A percentile compares a stretch with the other conserved stretches of the same genome.
These are phyloP conservation scores for Trichomonas tenax DNA, from an alignment of 208 protist species.

Conservation along the genomic window DNA sequence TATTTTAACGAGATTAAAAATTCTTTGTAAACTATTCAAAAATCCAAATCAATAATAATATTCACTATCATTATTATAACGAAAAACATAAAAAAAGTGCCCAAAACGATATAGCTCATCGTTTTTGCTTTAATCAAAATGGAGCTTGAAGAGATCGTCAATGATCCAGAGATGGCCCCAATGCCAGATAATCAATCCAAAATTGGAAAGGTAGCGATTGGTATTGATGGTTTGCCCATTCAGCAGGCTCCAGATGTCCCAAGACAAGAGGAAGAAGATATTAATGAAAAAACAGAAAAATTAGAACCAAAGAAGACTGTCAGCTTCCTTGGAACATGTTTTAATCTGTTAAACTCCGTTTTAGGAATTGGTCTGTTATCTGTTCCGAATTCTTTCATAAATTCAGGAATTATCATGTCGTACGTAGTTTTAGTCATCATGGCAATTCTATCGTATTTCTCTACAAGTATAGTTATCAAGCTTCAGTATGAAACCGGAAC, in stretches of 20 bases:
- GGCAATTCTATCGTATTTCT: not conserved
- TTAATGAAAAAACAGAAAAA: not conserved
- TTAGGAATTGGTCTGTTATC: not conserved
- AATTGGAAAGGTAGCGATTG: not conserved
- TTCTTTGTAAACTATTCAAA: no score
- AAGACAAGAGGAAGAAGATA: not conserved
- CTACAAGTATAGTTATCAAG: not conserved
- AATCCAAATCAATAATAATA: no score
- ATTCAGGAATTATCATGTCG: not conserved
- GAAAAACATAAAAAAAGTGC: no score
- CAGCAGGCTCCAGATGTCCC: not conserved
- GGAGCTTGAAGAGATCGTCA: not conserved
- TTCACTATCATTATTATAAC: no score
- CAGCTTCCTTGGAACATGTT: not conserved
- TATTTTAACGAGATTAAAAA: no score
- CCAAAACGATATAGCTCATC: no score
- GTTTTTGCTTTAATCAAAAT: not conserved
- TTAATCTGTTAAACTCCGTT: not conserved
- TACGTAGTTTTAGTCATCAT: not conserved
- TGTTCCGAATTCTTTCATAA: slow-evolving; percentile 3
- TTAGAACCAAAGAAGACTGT: not conserved
- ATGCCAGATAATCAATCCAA: not conserved
- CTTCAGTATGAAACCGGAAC: not conserved
- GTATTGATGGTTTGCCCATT: not conserved
- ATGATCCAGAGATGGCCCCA: not conserved